Base-by-base conservation (phyloP, 2,329 filamentous ascomycete species). In the Colletotrichum chlorophyti region DNA sequence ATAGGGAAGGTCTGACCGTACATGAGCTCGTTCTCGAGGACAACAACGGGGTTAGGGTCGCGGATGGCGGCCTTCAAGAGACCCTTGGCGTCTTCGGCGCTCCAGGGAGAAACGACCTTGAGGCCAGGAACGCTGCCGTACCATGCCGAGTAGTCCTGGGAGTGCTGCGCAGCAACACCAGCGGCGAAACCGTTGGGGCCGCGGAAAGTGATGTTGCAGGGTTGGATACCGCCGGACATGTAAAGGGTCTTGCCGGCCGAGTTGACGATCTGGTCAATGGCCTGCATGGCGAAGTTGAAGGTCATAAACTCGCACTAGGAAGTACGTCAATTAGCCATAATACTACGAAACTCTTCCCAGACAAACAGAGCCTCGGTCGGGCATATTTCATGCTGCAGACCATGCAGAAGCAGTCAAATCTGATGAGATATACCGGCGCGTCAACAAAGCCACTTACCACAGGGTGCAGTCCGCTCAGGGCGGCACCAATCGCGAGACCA, bases 201-300 rank as follows among this genome's bases (percentile, higher is more conserved):
- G 75, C 95, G 93, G 90, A 99, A 99, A 68, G 95, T 98, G 79
- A 99, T 94, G 83, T 98, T 98, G 83, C 95, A 99, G 70, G 95
- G 95, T 81, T 99, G 95, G 77, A 97, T 98, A 77, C 95, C 95
- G 70, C 95, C 95, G 65, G 95, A 98, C 95, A 99, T 99, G 85
- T 99, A 99, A 73, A 99, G 94, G 57, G 95, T 99, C 86, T 99
- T 99, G 73, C 93, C 95, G 68, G 85, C 95, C 46, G 94, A 98
- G 88, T 99, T 99, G 87, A 99, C 93, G 74, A 99, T 91, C 78
- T 99, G 95, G 77, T 99, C 95, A 78, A 99, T 99, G 74, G 95
- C 92, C 83, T 99, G 95, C 95, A 99, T 99, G 77, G 95, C 94
- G 75, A 98, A 98, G 87, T 99, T 99, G 88, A 97, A 98, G 72